Evolutionary conservation across 495 filamentous ascomycete genomes (phyloP).

Genomic region (Trichocladium uniseriatum): DNA sequence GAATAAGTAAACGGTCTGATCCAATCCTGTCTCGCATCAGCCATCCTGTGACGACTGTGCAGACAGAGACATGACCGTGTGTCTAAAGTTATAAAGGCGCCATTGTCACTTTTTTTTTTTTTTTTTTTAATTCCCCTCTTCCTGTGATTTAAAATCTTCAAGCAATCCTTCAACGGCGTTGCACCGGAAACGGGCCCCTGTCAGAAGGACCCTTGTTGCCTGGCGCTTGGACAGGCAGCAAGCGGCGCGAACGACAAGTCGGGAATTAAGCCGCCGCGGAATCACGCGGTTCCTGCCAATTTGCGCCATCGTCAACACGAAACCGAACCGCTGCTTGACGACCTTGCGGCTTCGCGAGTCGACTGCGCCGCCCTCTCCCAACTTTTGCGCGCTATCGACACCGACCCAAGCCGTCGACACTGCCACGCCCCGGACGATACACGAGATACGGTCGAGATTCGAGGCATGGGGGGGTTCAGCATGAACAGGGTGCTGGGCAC

Average conservation of each 20-base stretch:
- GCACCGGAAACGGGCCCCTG: slow-evolving; percentile 2
- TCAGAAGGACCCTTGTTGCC: slow-evolving; percentile 6
- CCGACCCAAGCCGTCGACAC: neutral
- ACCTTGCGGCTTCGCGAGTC: neutral
- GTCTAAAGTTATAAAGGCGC: too few species aligned
- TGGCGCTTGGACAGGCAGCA: slow-evolving; percentile 1
- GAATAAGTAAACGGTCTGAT: too few species aligned
- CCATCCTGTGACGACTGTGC: too few species aligned
- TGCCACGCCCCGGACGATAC: neutral
- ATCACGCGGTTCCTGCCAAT: neutral
- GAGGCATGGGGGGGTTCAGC: slow-evolving; percentile 42
- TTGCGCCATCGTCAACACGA: neutral
- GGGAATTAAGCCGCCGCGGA: neutral
- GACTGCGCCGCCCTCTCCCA: neutral
- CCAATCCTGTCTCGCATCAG: too few species aligned
- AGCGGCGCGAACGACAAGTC: neutral
- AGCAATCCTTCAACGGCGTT: neutral
- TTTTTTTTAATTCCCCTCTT: too few species aligned
- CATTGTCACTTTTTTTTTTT: too few species aligned
- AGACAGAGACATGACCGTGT: too few species aligned
- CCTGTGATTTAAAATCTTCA: neutral
- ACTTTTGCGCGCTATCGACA: neutral
- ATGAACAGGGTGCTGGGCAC: slow-evolving; percentile 48
- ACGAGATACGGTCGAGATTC: neutral
- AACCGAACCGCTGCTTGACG: too few species aligned